Percentiles rank a stretch among this genome's conserved stretches.
phyloP scores from a whole-genome alignment of 1,284 basidiomycete genomes.

The Ustilago crameri region DNA sequence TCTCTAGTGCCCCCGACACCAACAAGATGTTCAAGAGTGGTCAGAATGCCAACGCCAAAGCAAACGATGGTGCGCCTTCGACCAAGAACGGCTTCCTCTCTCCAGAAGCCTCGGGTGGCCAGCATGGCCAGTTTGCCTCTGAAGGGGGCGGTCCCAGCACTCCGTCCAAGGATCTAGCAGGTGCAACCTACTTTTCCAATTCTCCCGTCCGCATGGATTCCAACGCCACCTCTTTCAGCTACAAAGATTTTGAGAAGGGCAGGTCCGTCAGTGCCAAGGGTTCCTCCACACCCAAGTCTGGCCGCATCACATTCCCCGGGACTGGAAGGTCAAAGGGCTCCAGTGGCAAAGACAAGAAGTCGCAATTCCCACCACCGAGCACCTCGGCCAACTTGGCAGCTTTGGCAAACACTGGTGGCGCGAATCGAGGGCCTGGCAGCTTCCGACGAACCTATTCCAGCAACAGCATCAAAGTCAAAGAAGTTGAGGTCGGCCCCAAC shows the following conservation, averaged over 20 bases:
- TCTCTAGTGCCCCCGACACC: conserved; percentile 94
- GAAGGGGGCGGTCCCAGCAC: conserved; percentile 25
- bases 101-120: conserved; percentile 70
- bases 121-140: conserved; percentile 26
- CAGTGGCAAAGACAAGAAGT: conserved; percentile 73
- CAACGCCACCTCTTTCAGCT: conserved; percentile 61
- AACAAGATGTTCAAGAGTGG: conserved; percentile 81
- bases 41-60: conserved; percentile 21
- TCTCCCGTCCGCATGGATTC: conserved; percentile 64
- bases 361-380: conserved; percentile 77
- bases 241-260: conserved; percentile 63
- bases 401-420: conserved; percentile 59
- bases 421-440: conserved; percentile 71
- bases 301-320: conserved; percentile 58
- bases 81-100: conserved; percentile 61
- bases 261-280: conserved; percentile 39
- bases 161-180: conserved; percentile 22
- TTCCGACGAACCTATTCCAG: conserved; percentile 95
- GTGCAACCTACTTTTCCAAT: conserved; percentile 54
- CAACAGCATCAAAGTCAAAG: conserved; percentile 92
- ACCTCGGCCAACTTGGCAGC: conserved; percentile 72
- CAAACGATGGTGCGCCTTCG: conserved; percentile 10
- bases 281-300: conserved; percentile 50
- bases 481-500: conserved; percentile 64
- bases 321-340: conserved; percentile 52